phyloP scores from a whole-genome alignment of 1,284 basidiomycete genomes.

The Apiotrichum siamense region DNA sequence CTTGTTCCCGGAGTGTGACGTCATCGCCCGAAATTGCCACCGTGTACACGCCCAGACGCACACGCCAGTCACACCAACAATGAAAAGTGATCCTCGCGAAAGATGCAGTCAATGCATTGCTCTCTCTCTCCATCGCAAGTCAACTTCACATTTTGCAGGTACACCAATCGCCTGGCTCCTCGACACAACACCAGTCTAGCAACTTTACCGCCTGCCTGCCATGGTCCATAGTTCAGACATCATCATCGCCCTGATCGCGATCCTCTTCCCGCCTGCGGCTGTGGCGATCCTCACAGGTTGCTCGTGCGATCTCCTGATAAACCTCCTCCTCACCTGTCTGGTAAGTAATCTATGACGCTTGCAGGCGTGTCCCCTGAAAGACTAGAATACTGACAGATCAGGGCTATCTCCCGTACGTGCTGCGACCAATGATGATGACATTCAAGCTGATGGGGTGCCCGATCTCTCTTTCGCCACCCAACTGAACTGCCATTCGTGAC shows the following conservation, averaged over 20 bases:
- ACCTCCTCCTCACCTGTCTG: slow-evolving; percentile 50
- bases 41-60: no score
- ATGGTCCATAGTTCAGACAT: slow-evolving; percentile 46
- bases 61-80: no score
- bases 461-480: neutral
- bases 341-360: no score
- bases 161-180: no score
- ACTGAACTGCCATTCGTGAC: neutral
- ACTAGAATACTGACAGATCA: neutral
- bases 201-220: no score
- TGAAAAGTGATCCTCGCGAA: no score
- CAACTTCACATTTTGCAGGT: slow-evolving; percentile 8
- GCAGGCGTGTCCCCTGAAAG: no score
- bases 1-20: no score
- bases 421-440: neutral
- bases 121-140: slow-evolving; percentile 1
- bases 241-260: slow-evolving; percentile 50
- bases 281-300: slow-evolving; percentile 70
- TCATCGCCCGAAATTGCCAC: no score
- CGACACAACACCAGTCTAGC: no score
- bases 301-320: slow-evolving; percentile 72
- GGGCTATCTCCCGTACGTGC: slow-evolving; percentile 25
- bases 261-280: slow-evolving; percentile 55
- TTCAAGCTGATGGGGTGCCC: neutral
- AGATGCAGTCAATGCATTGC: no score